Conservation (phyloP, 441 rosid species). For the Isatis lusitanica region DNA sequence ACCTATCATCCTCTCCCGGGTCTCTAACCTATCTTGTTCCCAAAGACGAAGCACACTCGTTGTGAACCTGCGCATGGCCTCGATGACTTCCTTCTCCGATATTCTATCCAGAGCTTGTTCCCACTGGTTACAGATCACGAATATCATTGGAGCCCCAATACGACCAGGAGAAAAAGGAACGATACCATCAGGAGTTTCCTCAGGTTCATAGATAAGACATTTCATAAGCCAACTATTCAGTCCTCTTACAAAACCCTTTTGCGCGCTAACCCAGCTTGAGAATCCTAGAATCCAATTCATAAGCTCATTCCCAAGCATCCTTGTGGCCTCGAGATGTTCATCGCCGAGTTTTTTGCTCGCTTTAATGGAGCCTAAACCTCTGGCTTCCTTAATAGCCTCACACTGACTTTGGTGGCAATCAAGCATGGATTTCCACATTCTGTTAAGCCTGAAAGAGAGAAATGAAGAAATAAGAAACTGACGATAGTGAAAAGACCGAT, state of each 20-base stretch:
- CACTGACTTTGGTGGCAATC: conserved; percentile 81
- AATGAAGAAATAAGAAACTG: background rate
- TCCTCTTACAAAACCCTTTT: conserved; percentile 70
- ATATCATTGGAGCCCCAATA: conserved; percentile 86
- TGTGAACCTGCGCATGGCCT: conserved; percentile 63
- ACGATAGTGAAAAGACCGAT: background rate
- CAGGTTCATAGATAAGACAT: conserved; percentile 84
- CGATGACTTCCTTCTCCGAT: conserved; percentile 82
- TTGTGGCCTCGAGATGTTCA: conserved; percentile 60
- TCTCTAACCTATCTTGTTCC: conserved; percentile 70
- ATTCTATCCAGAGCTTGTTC: conserved; percentile 65
- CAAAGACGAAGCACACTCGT: conserved; percentile 64
- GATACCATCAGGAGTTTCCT: conserved; percentile 84
- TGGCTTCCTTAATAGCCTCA: conserved; percentile 65
- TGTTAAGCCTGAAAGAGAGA: conserved; percentile 53
- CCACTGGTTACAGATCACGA: conserved; percentile 96
- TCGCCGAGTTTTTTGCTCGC: conserved; percentile 53
- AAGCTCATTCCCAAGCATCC: conserved; percentile 67
- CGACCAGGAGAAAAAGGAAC: conserved; percentile 93
- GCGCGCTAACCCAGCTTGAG: conserved; percentile 74
- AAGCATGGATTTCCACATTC: conserved; percentile 91
- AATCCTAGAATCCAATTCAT: conserved; percentile 67
- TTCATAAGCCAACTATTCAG: conserved; percentile 80
- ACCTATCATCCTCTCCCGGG: conserved; percentile 49
- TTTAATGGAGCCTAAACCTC: conserved; percentile 56